A percentile compares a stretch with the other conserved stretches of the same genome.
phyloP scores from a whole-genome alignment of 306 rosid species.

The Begonia fuchsioides region DNA sequence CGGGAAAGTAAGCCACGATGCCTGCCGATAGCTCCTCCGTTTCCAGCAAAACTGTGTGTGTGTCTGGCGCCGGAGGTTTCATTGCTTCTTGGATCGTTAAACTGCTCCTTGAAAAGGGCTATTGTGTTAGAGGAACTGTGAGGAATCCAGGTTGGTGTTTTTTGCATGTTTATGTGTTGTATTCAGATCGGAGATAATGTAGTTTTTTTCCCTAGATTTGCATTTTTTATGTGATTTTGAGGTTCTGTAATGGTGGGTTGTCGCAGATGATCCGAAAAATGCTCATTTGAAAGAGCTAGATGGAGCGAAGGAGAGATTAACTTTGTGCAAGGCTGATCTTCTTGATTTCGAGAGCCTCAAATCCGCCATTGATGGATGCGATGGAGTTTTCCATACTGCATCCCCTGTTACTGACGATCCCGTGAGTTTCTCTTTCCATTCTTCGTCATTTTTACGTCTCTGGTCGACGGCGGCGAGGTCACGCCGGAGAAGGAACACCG shows the following conservation, averaged over 20 bases:
- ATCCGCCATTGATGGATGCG: conserved; percentile 46
- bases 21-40: not conserved
- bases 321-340: conserved; percentile 60
- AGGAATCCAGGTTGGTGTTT: conserved; percentile 57
- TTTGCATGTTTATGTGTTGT: not conserved
- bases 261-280: conserved; percentile 67
- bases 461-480: no score
- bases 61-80: conserved; percentile 95
- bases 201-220: not conserved
- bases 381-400: conserved; percentile 81
- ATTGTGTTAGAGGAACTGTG: conserved; percentile 70
- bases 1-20: not conserved
- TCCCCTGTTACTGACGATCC: conserved; percentile 94
- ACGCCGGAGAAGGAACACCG: not conserved
- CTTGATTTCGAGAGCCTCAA: conserved; percentile 43
- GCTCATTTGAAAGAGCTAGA: conserved; percentile 65
- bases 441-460: not conserved
- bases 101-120: conserved; percentile 55
- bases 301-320: conserved; percentile 71
- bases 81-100: conserved; percentile 91
- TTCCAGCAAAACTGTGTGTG: conserved; percentile 43
- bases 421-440: conserved; percentile 13
- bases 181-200: not conserved
- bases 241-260: not conserved
- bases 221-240: not conserved